phyloP scores from a whole-genome alignment of 768 basidiomycete species.

The Trametes cinnabarina region DNA sequence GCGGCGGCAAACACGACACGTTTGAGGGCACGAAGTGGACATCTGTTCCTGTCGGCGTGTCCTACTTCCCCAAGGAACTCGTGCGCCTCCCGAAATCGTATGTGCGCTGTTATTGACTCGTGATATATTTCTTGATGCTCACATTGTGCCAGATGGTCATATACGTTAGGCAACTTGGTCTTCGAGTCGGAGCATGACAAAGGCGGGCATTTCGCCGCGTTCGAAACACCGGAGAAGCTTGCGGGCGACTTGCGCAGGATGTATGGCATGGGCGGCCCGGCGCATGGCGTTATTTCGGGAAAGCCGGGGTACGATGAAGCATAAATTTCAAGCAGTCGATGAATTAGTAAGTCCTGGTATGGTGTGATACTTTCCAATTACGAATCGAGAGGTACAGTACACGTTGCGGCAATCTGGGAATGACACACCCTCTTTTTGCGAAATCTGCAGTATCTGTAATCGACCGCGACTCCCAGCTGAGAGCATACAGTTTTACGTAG shows the following conservation, averaged over 20 bases:
- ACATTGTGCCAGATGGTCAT: background rate
- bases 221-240: conserved; percentile 26
- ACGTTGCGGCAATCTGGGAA: too few relatives aligned
- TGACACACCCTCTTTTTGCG: too few relatives aligned
- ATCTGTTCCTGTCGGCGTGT: conserved; percentile 29
- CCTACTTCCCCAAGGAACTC: conserved; percentile 32
- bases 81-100: conserved; percentile 19
- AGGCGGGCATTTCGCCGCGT: conserved; percentile 31
- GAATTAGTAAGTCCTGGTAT: too few relatives aligned
- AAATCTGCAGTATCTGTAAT: too few relatives aligned
- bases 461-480: too few relatives aligned
- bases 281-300: conserved; percentile 18
- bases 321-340: too few relatives aligned
- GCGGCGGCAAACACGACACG: background rate
- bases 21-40: background rate
- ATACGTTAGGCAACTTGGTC: conserved; percentile 22
- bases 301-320: too few relatives aligned
- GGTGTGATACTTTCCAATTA: too few relatives aligned
- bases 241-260: conserved; percentile 27
- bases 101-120: background rate
- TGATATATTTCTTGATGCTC: background rate
- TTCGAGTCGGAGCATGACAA: conserved; percentile 23
- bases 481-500: too few relatives aligned
- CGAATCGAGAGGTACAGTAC: too few relatives aligned
- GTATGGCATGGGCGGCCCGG: conserved; percentile 29